A percentile compares a stretch with the other conserved stretches of the same genome.
Evolutionary conservation across 345 rosid species (phyloP).

Genomic region (Anastatica hierochuntica): DNA sequence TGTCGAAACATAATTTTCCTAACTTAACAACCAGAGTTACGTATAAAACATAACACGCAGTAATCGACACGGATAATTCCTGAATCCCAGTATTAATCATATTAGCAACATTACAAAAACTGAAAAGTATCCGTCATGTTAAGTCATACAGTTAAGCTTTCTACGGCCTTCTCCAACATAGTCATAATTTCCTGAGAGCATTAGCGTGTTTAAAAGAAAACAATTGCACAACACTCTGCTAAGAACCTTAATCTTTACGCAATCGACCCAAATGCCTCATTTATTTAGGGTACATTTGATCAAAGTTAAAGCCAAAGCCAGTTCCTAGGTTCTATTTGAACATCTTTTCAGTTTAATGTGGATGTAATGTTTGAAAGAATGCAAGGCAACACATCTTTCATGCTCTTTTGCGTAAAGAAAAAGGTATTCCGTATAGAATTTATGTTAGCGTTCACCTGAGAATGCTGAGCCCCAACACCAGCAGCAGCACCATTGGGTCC

Average conservation of each 20-base stretch:
- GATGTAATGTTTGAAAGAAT: neutral
- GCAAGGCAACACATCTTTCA: neutral
- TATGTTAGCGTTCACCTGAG: constrained; percentile 43
- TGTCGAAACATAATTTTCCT: neutral
- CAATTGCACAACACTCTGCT: neutral
- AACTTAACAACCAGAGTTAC: neutral
- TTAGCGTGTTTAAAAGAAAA: neutral
- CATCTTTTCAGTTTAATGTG: neutral
- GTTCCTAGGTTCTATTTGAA: neutral
- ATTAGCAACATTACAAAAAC: no score
- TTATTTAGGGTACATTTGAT: neutral
- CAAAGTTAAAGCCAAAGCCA: neutral
- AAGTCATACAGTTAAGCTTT: neutral
- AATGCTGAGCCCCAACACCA: constrained; percentile 98
- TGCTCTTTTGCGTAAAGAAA: neutral
- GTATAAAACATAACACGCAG: neutral
- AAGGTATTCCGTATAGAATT: neutral
- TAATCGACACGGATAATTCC: neutral
- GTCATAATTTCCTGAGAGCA: neutral
- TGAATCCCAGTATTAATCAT: neutral
- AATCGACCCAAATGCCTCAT: neutral
- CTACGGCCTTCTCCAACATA: neutral
- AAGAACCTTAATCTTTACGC: neutral
- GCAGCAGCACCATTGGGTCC: constrained; percentile 99
- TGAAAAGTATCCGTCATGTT: neutral